Percentiles rank a stretch among this genome's conserved stretches.
phyloP scores from a whole-genome alignment of 805 yeast species.

The Yarrowia sp. region DNA sequence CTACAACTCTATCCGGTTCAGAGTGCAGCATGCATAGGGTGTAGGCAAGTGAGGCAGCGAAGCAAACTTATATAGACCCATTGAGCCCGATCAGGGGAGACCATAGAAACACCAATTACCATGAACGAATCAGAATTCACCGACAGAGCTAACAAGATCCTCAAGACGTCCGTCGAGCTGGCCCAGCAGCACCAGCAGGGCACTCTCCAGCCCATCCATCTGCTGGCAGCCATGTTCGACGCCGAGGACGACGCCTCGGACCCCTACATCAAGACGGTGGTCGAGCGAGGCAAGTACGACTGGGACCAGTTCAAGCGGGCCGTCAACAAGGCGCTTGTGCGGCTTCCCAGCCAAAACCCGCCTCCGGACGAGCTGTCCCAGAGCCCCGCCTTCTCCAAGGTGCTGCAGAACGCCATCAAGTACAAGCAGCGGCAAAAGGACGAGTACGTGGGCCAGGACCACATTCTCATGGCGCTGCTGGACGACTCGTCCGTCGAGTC shows the following conservation, averaged over 20 bases:
- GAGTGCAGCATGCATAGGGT: not conserved
- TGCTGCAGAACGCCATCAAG: constrained; percentile 70
- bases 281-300: constrained; percentile 85
- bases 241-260: constrained; percentile 53
- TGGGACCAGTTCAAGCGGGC: constrained; percentile 76
- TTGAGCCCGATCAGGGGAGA: not conserved
- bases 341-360: constrained; percentile 84
- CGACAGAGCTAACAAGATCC: constrained; percentile 82
- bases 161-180: constrained; percentile 74
- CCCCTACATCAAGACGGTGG: constrained; percentile 71
- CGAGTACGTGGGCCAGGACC: constrained; percentile 90
- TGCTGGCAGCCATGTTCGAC: constrained; percentile 84
- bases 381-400: constrained; percentile 70
- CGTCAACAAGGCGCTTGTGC: constrained; percentile 76
- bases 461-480: constrained; percentile 75
- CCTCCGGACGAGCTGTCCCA: constrained; percentile 81
- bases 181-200: constrained; percentile 84
- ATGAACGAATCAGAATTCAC: constrained; percentile 60
- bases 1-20: not conserved
- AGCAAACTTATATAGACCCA: not conserved
- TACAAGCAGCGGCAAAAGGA: constrained; percentile 87
- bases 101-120: not conserved
- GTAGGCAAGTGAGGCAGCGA: not conserved
- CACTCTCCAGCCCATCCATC: constrained; percentile 81
- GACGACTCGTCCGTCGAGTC: constrained; percentile 72